Evolutionary conservation across 495 filamentous ascomycete species (phyloP), one percentile per base, ranked within the genome.

Genomic region (Aspergillus cavernicola): DNA sequence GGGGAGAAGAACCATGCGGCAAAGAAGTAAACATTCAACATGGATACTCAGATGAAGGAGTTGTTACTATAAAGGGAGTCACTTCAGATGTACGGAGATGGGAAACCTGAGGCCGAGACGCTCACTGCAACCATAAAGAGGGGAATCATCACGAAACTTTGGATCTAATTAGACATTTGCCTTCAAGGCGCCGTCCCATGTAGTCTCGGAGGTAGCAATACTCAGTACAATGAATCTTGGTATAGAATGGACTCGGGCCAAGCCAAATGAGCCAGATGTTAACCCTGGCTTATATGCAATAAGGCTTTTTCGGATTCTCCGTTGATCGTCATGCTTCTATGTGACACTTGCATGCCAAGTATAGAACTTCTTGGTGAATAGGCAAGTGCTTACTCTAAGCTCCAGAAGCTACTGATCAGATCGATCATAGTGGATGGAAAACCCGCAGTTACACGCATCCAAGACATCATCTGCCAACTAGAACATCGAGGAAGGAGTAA

Each of bases 1-100:
- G 69, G 29, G 2, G 31, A 24, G 29, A 23, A 4, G 10, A 36
- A 24, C 11, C 28, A 37, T 37, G 44, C 31, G n/a, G 23, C 42
- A 29, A 45, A 32, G 19, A 36, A 35, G 29, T 20, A 48, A 23
- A 12, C 19, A n/a, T n/a, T n/a, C n/a, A n/a, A n/a, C n/a, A n/a
- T n/a, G n/a, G n/a, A n/a, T n/a, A n/a, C n/a, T n/a, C n/a, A n/a
- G n/a, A n/a, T n/a, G n/a, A n/a, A n/a, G n/a, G n/a, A n/a, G n/a
- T n/a, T n/a, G n/a, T n/a, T n/a, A n/a, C n/a, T n/a, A n/a, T n/a
- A n/a, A n/a, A n/a, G n/a, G n/a, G n/a, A n/a, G n/a, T n/a, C 24
- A 28, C 24, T 4, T 4, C 9, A 4, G 24, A 28, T 28, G 24
- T 4, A 33, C 31, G 31, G 31, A 33, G 31, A 8, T 33, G 12